Percentiles rank a stretch among this genome's conserved stretches.
These are phyloP conservation scores for Colletotrichum noveboracense DNA, from an alignment of 2,329 filamentous ascomycete species.

Conservation along the genomic window DNA sequence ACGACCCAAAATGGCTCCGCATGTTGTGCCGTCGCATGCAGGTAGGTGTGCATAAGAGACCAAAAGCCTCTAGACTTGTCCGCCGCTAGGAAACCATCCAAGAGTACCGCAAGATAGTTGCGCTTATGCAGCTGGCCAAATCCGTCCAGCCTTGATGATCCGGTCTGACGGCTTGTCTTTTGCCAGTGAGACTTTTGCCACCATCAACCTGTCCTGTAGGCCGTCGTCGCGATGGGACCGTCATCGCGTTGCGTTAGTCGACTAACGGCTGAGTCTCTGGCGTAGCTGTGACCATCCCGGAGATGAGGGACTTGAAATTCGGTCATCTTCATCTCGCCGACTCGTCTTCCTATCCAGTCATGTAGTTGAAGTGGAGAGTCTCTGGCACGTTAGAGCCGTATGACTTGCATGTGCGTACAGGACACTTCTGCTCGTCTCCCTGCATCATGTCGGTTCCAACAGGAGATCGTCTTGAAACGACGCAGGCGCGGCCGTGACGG, in stretches of 20 bases:
- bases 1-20: background rate
- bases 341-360: background rate
- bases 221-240: background rate
- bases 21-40: slow-evolving; percentile 4
- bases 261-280: background rate
- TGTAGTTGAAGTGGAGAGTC: background rate
- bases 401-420: slow-evolving; percentile 21
- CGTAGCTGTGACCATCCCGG: slow-evolving; percentile 9
- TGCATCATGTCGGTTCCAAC: slow-evolving; percentile 16
- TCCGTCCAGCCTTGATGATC: background rate
- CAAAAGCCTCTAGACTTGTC: background rate
- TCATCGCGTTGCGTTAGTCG: background rate
- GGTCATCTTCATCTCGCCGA: slow-evolving; percentile 2
- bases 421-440: slow-evolving; percentile 9
- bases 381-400: background rate
- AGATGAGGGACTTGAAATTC: background rate
- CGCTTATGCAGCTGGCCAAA: slow-evolving; percentile 24
- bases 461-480: slow-evolving; percentile 22
- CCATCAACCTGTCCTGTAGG: background rate
- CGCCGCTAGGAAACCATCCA: slow-evolving; percentile 13
- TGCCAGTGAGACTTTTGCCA: background rate
- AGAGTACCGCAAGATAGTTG: slow-evolving; percentile 18
- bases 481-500: slow-evolving; percentile 13
- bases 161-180: background rate
- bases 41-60: slow-evolving; percentile 5